Evolutionary conservation across 495 filamentous ascomycete genomes (phyloP), one percentile per base, ranked within the genome.

Genomic region (Podospora pseudocomata): DNA sequence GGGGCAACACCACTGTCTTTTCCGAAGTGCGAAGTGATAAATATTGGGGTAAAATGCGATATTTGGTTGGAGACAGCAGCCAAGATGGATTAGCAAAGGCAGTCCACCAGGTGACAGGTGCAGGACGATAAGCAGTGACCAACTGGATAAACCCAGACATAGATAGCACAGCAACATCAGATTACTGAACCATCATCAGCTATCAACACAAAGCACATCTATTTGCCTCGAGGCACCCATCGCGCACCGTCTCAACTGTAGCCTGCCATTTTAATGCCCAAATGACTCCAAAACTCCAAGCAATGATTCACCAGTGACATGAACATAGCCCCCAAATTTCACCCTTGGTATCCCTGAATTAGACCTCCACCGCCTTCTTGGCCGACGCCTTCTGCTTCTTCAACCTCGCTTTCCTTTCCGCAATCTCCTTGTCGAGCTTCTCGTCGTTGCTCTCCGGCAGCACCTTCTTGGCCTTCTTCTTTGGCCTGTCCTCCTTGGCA

Each of bases 331-430:
- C 39, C 68, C 59, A 60, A 70, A 54, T 58, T 58, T 23, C 20
- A 61, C 34, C 19, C n/a, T 19, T 62, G 60, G 60, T 62, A 62
- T 62, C 60, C 23, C 55, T 58, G n/a, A 58, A 58, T 70, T 60
- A 77, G 32, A 72, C 59, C 27, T 77, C 74, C 44, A 67, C 75
- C 53, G 69, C 74, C 71, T 74, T 74, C 70, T 81, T 86, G 68
- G 86, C 86, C 76, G 89, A 87, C 74, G 85, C 82, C 65, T 86
- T 87, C 70, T 86, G 83, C 76, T 85, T 86, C 79, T 79, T 85
- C 65, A 87, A 73, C 67, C 78, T 84, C 67, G 87, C 86, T 80
- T 90, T 90, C 65, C 84, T 80, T 32, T 79, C 79, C 54, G 86
- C 82, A 63, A 88, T 81, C 69, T 85, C 81, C 80, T 86, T 84